Evolutionary conservation across 177 flowering plant genomes (phyloP).

Genomic region (Vitis hybrid): DNA sequence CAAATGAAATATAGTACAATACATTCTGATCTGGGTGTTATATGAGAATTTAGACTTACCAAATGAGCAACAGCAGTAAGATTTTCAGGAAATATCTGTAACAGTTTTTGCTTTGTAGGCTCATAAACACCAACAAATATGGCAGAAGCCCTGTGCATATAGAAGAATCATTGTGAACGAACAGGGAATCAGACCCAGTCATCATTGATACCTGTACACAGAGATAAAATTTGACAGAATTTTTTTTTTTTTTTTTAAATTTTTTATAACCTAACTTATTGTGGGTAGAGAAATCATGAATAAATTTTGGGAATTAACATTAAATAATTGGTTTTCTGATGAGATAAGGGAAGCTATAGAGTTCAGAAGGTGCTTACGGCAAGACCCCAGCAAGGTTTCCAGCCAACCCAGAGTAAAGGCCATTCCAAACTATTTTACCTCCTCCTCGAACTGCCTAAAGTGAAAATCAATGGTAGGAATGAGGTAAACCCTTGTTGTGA

Average conservation of each 20-base stretch:
- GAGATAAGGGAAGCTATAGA: not conserved
- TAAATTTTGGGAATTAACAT: no score
- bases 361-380: constrained; percentile 58
- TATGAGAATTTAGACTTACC: constrained; percentile 38
- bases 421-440: constrained; percentile 70
- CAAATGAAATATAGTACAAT: no score
- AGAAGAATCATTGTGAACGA: constrained; percentile 8
- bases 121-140: constrained; percentile 91
- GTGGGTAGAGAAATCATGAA: not conserved
- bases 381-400: constrained; percentile 94
- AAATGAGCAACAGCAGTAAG: constrained; percentile 87
- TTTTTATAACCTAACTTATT: no score
- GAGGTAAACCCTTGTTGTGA: no score
- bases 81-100: constrained; percentile 71
- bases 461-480: no score
- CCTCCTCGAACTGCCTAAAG: constrained; percentile 83
- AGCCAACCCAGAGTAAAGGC: constrained; percentile 86
- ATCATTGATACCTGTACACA: not conserved
- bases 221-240: not conserved
- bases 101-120: constrained; percentile 79
- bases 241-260: no score
- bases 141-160: constrained; percentile 81
- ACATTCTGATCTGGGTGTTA: no score
- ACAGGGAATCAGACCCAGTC: not conserved
- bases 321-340: no score